Conservation (phyloP, 2,329 filamentous ascomycete genomes). For the Pseudocercospora cruenta region DNA sequence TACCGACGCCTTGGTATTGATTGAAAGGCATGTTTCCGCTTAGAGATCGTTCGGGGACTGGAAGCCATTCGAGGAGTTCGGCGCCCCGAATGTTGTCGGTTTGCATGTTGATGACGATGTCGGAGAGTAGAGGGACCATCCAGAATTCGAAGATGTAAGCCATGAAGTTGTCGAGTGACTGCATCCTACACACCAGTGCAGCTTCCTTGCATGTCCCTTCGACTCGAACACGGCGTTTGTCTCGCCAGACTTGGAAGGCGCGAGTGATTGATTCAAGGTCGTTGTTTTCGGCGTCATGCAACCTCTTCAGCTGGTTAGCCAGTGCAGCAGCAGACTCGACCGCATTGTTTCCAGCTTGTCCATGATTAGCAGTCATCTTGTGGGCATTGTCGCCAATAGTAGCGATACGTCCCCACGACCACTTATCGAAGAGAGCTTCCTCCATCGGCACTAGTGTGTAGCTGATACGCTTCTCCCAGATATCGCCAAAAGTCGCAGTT, state of each 20-base stretch:
- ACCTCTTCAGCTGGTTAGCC: conserved; percentile 28
- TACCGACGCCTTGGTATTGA: conserved; percentile 32
- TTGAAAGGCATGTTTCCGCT: conserved; percentile 38
- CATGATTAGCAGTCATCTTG: conserved; percentile 34
- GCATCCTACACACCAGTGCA: conserved; percentile 27
- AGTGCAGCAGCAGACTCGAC: conserved; percentile 33
- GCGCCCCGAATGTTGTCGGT: conserved; percentile 28
- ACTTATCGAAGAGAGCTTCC: conserved; percentile 32
- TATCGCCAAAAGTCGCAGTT: conserved; percentile 35
- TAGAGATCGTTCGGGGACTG: conserved; percentile 31
- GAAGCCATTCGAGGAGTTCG: conserved; percentile 36
- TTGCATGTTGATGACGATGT: conserved; percentile 19
- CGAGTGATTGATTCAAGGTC: background rate
- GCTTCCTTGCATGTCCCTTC: conserved; percentile 23
- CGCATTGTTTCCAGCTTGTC: conserved; percentile 30
- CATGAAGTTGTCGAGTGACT: conserved; percentile 21
- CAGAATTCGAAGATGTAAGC: conserved; percentile 20
- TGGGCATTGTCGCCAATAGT: conserved; percentile 33
- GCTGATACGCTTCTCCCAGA: conserved; percentile 36
- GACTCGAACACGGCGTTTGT: conserved; percentile 24
- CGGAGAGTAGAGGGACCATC: conserved; percentile 13
- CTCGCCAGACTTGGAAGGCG: conserved; percentile 27
- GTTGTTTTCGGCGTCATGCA: conserved; percentile 13
- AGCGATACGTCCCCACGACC: conserved; percentile 32
- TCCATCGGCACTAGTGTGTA: conserved; percentile 37